phyloP scores from a whole-genome alignment of 148 eudicot genomes.

The Silene latifolia region DNA sequence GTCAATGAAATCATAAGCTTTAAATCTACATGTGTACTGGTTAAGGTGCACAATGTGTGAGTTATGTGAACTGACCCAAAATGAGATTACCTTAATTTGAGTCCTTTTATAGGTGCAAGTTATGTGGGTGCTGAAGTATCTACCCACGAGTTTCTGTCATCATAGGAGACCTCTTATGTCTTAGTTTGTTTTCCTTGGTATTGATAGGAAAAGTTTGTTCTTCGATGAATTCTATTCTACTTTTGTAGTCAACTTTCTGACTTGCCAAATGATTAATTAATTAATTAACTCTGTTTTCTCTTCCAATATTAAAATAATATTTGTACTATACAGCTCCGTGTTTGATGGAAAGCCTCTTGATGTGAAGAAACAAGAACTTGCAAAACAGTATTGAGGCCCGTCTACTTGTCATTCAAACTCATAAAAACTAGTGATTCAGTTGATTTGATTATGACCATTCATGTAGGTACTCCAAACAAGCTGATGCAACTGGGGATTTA shows the following conservation, averaged over 20 bases:
- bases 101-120: slow-evolving; percentile 85
- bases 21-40: too few relatives aligned
- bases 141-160: too few relatives aligned
- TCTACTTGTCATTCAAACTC: not conserved
- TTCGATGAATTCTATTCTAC: not conserved
- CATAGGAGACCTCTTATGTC: too few relatives aligned
- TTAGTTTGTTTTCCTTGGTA: not conserved
- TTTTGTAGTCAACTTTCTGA: not conserved
- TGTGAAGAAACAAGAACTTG: slow-evolving; percentile 96
- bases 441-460: slow-evolving; percentile 18
- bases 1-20: too few relatives aligned
- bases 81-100: slow-evolving; percentile 71
- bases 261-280: not conserved
- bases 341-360: slow-evolving; percentile 97
- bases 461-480: slow-evolving; percentile 71
- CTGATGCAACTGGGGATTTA: slow-evolving; percentile 88
- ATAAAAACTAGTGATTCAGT: not conserved
- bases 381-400: slow-evolving; percentile 61
- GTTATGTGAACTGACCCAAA: not conserved
- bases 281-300: slow-evolving; percentile 8
- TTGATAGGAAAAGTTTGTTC: not conserved
- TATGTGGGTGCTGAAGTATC: too few relatives aligned
- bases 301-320: not conserved
- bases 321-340: slow-evolving; percentile 55
- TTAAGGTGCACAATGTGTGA: too few relatives aligned